phyloP scores from a whole-genome alignment of 768 basidiomycete species.

The Termitomyces sp. region DNA sequence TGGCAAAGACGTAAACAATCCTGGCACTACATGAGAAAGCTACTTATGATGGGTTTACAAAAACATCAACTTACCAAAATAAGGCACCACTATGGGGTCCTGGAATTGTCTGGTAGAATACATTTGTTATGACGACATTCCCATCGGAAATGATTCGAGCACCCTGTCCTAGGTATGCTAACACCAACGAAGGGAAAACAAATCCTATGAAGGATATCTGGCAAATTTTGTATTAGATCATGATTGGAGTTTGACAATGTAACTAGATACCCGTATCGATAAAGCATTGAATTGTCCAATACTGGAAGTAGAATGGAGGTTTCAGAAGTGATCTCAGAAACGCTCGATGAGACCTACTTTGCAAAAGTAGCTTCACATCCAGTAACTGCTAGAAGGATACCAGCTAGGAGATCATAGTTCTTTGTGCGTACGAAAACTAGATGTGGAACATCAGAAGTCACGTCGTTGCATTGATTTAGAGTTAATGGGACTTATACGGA shows the following conservation, averaged over 20 bases:
- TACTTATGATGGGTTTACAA: not conserved
- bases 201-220: conserved; percentile 47
- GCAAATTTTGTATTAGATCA: not conserved
- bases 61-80: conserved; percentile 43
- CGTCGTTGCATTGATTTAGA: not conserved
- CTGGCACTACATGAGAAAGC: conserved; percentile 20
- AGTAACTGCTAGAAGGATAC: conserved; percentile 62
- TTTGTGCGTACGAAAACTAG: conserved; percentile 61
- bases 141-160: conserved; percentile 53
- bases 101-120: conserved; percentile 66
- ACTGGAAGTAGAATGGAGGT: conserved; percentile 23
- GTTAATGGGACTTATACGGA: conserved; percentile 34
- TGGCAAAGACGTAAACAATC: conserved; percentile 59
- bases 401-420: conserved; percentile 56
- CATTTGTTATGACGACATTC: conserved; percentile 40
- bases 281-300: conserved; percentile 63
- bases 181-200: conserved; percentile 55
- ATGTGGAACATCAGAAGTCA: not conserved
- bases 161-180: conserved; percentile 72
- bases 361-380: conserved; percentile 69
- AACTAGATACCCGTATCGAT: conserved; percentile 44
- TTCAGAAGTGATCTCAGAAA: not conserved
- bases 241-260: not conserved
- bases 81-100: conserved; percentile 46
- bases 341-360: conserved; percentile 35